Conservation (phyloP, 306 rosid species). For the Carpinus fangiana region DNA sequence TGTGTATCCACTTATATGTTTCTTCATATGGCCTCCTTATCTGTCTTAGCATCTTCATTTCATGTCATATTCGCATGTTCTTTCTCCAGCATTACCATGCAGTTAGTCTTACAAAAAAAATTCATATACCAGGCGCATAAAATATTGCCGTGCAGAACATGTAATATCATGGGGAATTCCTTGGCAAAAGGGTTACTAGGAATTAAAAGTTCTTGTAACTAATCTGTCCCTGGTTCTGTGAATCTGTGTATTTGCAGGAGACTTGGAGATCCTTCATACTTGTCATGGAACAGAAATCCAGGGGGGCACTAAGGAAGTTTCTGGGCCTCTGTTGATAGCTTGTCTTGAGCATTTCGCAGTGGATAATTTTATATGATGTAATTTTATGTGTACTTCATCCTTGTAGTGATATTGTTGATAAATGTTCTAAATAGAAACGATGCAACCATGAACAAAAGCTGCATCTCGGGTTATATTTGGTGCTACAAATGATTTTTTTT, state of each 20-base stretch:
- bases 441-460: background rate
- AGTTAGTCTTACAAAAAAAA: no score
- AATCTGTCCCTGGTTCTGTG: background rate
- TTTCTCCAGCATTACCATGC: background rate
- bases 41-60: background rate
- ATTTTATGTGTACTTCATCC: conserved; percentile 44
- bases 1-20: background rate
- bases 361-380: conserved; percentile 19
- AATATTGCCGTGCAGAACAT: background rate
- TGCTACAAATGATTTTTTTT: background rate
- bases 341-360: conserved; percentile 3
- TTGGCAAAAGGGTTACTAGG: background rate
- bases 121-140: background rate
- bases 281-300: conserved; percentile 85
- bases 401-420: conserved; percentile 20
- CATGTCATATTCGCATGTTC: background rate
- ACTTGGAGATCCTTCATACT: conserved; percentile 88
- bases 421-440: background rate
- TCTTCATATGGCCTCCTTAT: background rate
- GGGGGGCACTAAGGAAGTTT: conserved; percentile 58
- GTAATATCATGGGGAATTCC: background rate
- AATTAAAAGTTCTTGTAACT: background rate
- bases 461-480: no score
- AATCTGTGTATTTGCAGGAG: conserved; percentile 49
- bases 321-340: conserved; percentile 5